A percentile compares a stretch with the other conserved stretches of the same genome.
Evolutionary conservation across 306 rosid genomes (phyloP).

Genomic region (Fagus sylvatica): DNA sequence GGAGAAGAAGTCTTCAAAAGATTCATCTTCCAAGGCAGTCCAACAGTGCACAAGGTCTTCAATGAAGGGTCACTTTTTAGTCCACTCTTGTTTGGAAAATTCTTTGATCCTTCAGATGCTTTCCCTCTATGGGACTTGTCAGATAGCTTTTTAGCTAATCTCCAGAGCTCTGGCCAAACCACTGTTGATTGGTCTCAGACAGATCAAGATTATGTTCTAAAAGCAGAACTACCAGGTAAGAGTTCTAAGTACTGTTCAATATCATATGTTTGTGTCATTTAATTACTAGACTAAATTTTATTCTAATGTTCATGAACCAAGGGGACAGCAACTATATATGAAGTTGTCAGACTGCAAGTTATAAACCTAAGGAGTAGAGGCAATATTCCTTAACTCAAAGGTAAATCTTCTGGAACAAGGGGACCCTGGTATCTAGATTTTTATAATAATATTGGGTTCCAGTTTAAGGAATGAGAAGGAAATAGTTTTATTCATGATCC

Average conservation of each 20-base stretch:
- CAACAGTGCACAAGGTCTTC: slow-evolving; percentile 59
- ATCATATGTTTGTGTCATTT: background rate
- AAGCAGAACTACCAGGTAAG: slow-evolving; percentile 81
- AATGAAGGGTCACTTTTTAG: slow-evolving; percentile 87
- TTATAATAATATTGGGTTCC: slow-evolving; percentile 5
- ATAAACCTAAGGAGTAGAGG: slow-evolving; percentile 26
- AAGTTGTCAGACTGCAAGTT: slow-evolving; percentile 18
- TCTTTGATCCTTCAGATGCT: slow-evolving; percentile 96
- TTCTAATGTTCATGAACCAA: slow-evolving; percentile 28
- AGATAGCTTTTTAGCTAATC: slow-evolving; percentile 60
- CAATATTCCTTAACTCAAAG: slow-evolving; percentile 29
- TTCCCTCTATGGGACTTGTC: slow-evolving; percentile 96
- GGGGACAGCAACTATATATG: slow-evolving; percentile 10
- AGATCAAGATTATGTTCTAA: slow-evolving; percentile 64
- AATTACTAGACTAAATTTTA: slow-evolving; percentile 10
- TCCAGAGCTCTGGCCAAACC: slow-evolving; percentile 54
- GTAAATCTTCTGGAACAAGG: slow-evolving; percentile 20
- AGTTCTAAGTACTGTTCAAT: background rate
- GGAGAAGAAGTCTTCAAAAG: slow-evolving; percentile 77
- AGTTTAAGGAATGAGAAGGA: slow-evolving; percentile 2
- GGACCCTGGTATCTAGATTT: slow-evolving; percentile 11
- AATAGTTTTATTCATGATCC: slow-evolving; percentile 16
- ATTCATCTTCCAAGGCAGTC: slow-evolving; percentile 53
- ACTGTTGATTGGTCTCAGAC: slow-evolving; percentile 74
- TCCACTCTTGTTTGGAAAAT: slow-evolving; percentile 88